These are phyloP conservation scores for Russula brevipes DNA, from an alignment of 768 basidiomycete genomes.

Conservation along the genomic window DNA sequence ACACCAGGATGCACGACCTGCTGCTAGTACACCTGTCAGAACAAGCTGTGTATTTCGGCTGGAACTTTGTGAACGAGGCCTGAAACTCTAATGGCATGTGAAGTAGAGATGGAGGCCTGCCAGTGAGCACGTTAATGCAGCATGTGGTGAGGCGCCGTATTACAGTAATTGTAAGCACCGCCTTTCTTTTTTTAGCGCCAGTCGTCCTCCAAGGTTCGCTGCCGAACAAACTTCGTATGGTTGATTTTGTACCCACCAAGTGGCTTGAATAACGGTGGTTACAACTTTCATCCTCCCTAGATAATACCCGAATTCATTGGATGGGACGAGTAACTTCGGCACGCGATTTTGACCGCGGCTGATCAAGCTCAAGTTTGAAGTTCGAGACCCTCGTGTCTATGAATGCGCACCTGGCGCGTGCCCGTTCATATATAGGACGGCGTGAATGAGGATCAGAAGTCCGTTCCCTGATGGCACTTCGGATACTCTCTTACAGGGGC, in stretches of 20 bases:
- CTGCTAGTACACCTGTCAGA: background rate
- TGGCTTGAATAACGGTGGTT: background rate
- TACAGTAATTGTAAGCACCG: background rate
- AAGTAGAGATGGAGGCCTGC: background rate
- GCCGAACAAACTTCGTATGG: background rate
- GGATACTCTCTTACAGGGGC: background rate
- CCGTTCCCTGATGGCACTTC: constrained; percentile 6
- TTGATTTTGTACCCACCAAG: background rate
- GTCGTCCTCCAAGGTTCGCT: no score
- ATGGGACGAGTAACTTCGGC: background rate
- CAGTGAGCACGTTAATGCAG: background rate
- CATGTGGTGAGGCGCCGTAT: background rate
- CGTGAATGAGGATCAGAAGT: background rate
- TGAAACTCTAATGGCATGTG: background rate
- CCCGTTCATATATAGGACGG: constrained; percentile 1
- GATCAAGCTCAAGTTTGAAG: background rate
- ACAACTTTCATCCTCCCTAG: background rate
- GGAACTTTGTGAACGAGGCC: background rate
- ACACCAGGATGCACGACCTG: background rate
- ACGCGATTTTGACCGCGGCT: background rate
- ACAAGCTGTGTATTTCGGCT: background rate
- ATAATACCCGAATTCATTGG: background rate
- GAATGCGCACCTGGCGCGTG: constrained; percentile 1
- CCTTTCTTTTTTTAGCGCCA: background rate
- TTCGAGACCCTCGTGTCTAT: background rate